Evolutionary conservation across 2,329 filamentous ascomycete species (phyloP), one percentile per base, ranked within the genome.

Genomic region (Calonectria montana): DNA sequence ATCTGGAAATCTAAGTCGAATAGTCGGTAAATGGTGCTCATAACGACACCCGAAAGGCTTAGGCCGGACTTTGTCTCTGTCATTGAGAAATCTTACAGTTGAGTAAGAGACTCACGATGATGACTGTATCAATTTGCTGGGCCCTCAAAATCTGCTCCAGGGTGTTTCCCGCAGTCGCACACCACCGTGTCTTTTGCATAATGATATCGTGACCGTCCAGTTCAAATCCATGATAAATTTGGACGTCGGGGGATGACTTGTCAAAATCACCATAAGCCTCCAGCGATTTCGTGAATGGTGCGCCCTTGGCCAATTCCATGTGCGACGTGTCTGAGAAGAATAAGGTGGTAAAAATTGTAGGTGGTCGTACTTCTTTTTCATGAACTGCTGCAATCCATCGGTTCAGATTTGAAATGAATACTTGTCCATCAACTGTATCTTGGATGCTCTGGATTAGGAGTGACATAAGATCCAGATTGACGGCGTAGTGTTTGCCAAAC

Each of bases 1-100:
- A 87, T 80, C 13, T 83, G 82, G 67, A 84, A 86, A 67, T 86
- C 83, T 41, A 86, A 69, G 74, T 87, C 84, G 61, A 86, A 86
- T 16, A 87, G 71, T 18, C 81, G 80, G 70, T 87, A 86, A 3
- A 82, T 78, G 2, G 85, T 86, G 50, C 78, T 82, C 78, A 87
- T 79, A 7, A 87, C 80, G 1, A 86, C 85, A 0, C 84, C 85
- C 2, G 82, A 83, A 18, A 86, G 83, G 37, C 80, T 80, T 27
- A 87, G 68, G 0, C 85, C 86, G 13, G 82, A 85, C 80, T 84
- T 48, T 29, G 13, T 4, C 27, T 25, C 29, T 13, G 12, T 55
- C 47, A 41, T 25, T 35, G 27, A n/a, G 23, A 18, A n/a, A 23
- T 21, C 18, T n/a, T 21, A 4, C 21, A 2, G 18, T 25, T 25